These are phyloP conservation scores for Podospora comata DNA, from an alignment of 495 filamentous ascomycete species.

Conservation along the genomic window DNA sequence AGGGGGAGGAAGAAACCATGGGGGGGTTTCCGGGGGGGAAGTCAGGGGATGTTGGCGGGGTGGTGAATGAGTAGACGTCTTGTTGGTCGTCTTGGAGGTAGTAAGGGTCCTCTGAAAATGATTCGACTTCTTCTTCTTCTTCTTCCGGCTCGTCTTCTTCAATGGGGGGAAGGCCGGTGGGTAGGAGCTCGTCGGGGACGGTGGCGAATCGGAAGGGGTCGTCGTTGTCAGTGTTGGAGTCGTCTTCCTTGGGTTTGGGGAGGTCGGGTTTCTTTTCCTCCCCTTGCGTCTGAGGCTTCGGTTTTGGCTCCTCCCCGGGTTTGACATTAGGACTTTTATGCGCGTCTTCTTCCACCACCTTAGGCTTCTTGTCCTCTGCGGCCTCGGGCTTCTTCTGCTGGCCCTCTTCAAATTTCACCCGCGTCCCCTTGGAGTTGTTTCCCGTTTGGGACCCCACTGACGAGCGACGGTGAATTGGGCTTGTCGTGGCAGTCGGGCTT, in stretches of 20 bases:
- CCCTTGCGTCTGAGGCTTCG: too few relatives aligned
- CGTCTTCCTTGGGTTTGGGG: too few relatives aligned
- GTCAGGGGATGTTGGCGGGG: neutral
- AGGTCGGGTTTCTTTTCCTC: too few relatives aligned
- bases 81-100: too few relatives aligned
- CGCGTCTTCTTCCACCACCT: neutral
- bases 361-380: too few relatives aligned
- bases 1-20: neutral
- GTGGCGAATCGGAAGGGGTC: too few relatives aligned
- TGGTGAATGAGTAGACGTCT: neutral
- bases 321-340: neutral
- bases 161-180: neutral
- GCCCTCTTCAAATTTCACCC: neutral
- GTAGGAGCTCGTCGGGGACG: neutral
- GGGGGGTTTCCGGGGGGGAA: neutral
- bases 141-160: neutral
- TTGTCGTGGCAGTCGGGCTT: neutral
- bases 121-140: neutral
- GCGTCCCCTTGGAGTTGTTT: neutral
- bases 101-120: neutral
- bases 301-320: too few relatives aligned
- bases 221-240: too few relatives aligned
- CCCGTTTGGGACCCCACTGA: neutral
- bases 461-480: neutral
- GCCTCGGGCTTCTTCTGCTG: neutral